Evolutionary conservation across 306 rosid genomes (phyloP), one percentile per base, ranked within the genome.

Genomic region (Pyrus betulifolia): DNA sequence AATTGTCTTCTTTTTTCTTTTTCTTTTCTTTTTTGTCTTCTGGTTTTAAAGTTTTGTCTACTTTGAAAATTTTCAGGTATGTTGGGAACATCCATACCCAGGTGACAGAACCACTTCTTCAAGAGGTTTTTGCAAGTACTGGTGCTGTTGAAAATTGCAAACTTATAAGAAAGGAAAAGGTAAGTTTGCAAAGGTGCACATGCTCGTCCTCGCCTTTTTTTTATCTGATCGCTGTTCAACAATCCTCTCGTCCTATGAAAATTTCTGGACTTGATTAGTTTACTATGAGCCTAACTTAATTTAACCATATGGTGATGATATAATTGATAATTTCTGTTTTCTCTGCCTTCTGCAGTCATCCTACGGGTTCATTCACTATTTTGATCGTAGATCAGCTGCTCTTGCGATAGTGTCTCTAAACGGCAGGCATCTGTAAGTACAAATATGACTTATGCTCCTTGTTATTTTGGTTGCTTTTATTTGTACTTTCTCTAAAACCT

Each of bases 121-220:
- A 95, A 92, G 99, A 95, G 87, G 97, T 95, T 79, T 95, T 95
- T 71, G 89, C 91, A 5, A 89, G 93, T 82, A 88, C 96, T 52
- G 99, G 99, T 61, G 93, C 89, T 19, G 94, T 95, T 59, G 99
- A 95, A 87, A 90, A 92, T 78, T 92, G 97, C 82, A 95, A 95
- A 76, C 97, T 95, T 77, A 88, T 95, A 70, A 90, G 97, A 78
- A 95, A 95, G 84, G 99, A 95, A 82, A 95, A 95, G 92, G 99
- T 90, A 71, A 74, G 82, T 14, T 66, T 72, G 55, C 45, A 49
- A 54, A 52, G 55, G 30, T 69, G 51, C 27, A 58, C 61, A 10
- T 66, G 5, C 6, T 23, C 0, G 4, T 15, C 40, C 25, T 19
- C 19, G 3, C 18, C 14, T 14, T 35, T 27, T n/a, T 59, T 73